These are phyloP conservation scores for Nigrospora osmanthi DNA, from an alignment of 2,329 filamentous ascomycete genomes.

Conservation along the genomic window DNA sequence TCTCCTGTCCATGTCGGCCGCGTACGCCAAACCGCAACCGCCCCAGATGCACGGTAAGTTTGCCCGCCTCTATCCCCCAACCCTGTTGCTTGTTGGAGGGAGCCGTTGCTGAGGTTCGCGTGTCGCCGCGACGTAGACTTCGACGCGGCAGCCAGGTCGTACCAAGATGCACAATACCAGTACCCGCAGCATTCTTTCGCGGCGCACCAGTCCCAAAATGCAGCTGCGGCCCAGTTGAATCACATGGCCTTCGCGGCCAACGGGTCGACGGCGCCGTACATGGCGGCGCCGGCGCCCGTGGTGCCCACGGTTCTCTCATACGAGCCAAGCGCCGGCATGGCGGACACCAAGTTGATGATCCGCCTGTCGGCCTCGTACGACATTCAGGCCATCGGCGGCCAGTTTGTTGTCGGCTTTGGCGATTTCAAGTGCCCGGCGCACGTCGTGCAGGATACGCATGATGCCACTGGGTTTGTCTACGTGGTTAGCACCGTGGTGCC, in stretches of 20 bases:
- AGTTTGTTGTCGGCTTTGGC: slow-evolving; percentile 69
- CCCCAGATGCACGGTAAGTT: slow-evolving; percentile 76
- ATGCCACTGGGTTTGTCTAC: slow-evolving; percentile 59
- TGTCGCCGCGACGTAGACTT: not conserved
- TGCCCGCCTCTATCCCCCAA: not conserved
- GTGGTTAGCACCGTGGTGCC: slow-evolving; percentile 67
- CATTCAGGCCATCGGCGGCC: slow-evolving; percentile 49
- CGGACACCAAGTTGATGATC: slow-evolving; percentile 64
- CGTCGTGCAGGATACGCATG: slow-evolving; percentile 52
- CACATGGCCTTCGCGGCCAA: slow-evolving; percentile 52
- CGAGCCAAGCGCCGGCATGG: slow-evolving; percentile 59
- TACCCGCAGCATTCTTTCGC: slow-evolving; percentile 41
- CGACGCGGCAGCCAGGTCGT: slow-evolving; percentile 34
- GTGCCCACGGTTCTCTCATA: slow-evolving; percentile 60
- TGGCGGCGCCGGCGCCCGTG: slow-evolving; percentile 52
- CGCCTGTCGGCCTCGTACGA: slow-evolving; percentile 72
- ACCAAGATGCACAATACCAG: slow-evolving; percentile 49
- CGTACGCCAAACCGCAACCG: slow-evolving; percentile 69
- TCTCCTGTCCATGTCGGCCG: slow-evolving; percentile 65
- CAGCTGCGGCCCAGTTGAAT: slow-evolving; percentile 38
- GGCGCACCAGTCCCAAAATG: slow-evolving; percentile 40
- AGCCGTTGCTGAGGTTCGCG: no score
- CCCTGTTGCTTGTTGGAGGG: no score
- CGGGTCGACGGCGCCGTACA: slow-evolving; percentile 58
- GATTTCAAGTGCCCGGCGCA: slow-evolving; percentile 62